Base-by-base conservation (phyloP, 345 rosid genomes). In the Leavenworthia alabamica region DNA sequence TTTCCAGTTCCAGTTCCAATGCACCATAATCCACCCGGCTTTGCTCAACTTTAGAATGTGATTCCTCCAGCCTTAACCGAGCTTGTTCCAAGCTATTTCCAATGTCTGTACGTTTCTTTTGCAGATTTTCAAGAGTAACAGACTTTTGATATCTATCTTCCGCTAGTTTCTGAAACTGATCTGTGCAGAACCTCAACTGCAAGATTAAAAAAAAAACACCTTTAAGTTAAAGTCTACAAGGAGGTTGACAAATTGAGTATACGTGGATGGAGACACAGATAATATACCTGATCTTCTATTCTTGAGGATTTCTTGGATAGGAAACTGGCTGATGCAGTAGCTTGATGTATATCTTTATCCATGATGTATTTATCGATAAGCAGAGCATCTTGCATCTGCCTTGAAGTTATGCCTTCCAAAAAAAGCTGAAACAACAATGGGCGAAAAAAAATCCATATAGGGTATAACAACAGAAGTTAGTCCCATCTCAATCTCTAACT, bases 221-320 rank as follows among this genome's bases (percentile, higher is more conserved):
- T 37, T 44, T 24, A 31, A 59, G 27, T 73, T 44, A 51, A 46
- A 24, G 42, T 36, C 26, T 51, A 11, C 3, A 11, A 43, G 8
- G 16, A 27, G 11, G 23, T 36, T 53, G 32, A 44, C 27, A 23
- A 43, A 20, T 42, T 12, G 31, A 24, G 29, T 16, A 66, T 42
- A n/a, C n/a, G n/a, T n/a, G n/a, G n/a, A 52, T 5, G 22, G 43
- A 43, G n/a, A 5, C 39, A 66, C 62, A 58, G 4, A 15, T 7
- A n/a, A 70, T 40, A 49, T 76, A 90, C 99, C 93, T 90, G 97
- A 61, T 94, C 96, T 65, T 88, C 96, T 51, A 91, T 80, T 75
- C 86, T 82, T 50, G 74, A 76, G 53, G 83, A 77, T 76, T 80
- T 94, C 60, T 81, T 80, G 62, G 82, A 75, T 44, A 74, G 82